Conservation (phyloP, 202 grass and related monocot species). For the Elaeis oleifera region DNA sequence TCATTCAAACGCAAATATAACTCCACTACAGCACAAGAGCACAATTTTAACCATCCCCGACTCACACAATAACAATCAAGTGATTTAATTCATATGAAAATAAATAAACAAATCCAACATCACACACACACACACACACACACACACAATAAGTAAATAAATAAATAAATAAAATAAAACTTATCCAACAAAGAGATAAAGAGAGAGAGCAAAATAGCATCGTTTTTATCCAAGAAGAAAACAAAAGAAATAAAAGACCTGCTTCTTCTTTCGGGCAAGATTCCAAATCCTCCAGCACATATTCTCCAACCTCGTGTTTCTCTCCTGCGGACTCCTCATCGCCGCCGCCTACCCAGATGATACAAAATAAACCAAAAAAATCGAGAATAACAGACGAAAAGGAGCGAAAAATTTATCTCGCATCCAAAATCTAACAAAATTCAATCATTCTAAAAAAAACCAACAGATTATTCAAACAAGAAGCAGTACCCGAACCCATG, state of each 20-base stretch:
- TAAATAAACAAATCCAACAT: too few relatives aligned
- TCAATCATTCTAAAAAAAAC: too few relatives aligned
- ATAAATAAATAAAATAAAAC: neutral
- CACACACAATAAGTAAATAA: neutral
- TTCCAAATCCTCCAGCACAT: conserved; percentile 99
- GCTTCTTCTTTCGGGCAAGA: conserved; percentile 95
- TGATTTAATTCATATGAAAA: too few relatives aligned
- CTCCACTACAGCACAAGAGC: too few relatives aligned
- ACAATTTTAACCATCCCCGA: too few relatives aligned
- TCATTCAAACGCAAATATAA: too few relatives aligned
- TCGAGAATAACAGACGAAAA: too few relatives aligned
- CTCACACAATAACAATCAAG: too few relatives aligned
- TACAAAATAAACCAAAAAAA: neutral
- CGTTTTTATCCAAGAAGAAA: neutral
- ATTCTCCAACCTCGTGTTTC: conserved; percentile 97
- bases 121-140: too few relatives aligned
- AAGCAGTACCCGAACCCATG: conserved; percentile 68
- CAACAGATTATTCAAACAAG: too few relatives aligned
- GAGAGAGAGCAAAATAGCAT: neutral
- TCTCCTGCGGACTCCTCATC: conserved; percentile 98
- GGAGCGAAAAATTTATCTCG: too few relatives aligned
- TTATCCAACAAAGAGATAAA: conserved; percentile 4
- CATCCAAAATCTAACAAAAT: too few relatives aligned
- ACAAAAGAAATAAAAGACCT: conserved; percentile 34
- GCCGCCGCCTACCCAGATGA: conserved; percentile 54